A percentile compares a stretch with the other conserved stretches of the same genome.
Conservation (phyloP, 2,329 filamentous ascomycete genomes). For the Scedosporium minutisporum region DNA sequence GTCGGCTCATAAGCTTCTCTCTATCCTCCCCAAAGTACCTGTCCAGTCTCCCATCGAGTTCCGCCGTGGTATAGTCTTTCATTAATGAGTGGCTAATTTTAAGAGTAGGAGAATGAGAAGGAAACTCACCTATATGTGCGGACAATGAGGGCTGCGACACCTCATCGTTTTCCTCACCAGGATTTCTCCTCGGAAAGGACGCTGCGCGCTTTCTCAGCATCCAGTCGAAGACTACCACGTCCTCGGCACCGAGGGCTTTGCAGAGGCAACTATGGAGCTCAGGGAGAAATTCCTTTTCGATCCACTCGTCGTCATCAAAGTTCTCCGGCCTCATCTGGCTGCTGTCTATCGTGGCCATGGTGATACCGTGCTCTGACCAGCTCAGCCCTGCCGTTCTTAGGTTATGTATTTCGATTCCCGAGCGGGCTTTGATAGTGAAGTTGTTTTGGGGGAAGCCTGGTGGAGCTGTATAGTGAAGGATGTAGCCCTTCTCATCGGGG, state of each 20-base stretch:
- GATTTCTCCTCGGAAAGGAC: background rate
- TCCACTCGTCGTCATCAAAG: constrained; percentile 11
- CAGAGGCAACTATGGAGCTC: constrained; percentile 9
- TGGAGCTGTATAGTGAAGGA: constrained; percentile 12
- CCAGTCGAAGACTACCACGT: constrained; percentile 9
- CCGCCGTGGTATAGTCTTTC: background rate
- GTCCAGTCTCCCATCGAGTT: background rate
- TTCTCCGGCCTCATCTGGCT: constrained; percentile 1
- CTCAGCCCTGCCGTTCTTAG: constrained; percentile 9
- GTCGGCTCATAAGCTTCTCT: background rate
- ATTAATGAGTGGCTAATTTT: background rate
- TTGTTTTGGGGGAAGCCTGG: constrained; percentile 8
- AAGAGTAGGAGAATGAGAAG: background rate
- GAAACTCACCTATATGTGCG: background rate
- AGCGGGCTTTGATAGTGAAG: background rate
- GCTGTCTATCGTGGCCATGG: constrained; percentile 7
- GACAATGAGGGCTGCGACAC: background rate
- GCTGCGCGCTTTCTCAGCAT: background rate
- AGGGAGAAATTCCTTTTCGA: constrained; percentile 10
- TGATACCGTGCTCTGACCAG: constrained; percentile 10
- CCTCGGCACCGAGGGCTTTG: constrained; percentile 9
- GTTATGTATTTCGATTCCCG: constrained; percentile 9
- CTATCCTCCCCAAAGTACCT: background rate
- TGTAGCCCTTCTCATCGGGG: constrained; percentile 12
- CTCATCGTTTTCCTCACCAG: background rate